Evolutionary conservation across 495 filamentous ascomycete genomes (phyloP).

Genomic region (Tuber calosporum): DNA sequence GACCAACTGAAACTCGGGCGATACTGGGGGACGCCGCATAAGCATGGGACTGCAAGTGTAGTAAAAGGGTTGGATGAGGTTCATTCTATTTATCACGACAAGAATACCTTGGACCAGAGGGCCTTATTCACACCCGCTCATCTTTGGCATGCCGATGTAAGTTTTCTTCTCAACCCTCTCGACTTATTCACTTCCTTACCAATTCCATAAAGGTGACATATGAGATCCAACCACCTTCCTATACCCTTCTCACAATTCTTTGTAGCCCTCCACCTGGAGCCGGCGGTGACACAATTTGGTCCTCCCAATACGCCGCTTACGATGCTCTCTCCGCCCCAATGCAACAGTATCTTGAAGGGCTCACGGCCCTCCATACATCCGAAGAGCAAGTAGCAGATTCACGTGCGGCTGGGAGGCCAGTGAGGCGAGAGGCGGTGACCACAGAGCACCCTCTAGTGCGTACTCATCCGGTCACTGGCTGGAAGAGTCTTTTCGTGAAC

Average conservation of each 20-base stretch:
- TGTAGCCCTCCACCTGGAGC: neutral
- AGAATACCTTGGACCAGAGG: constrained; percentile 53
- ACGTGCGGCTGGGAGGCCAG: constrained; percentile 53
- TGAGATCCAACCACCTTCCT: constrained; percentile 70
- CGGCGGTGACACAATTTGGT: constrained; percentile 59
- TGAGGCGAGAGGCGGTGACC: constrained; percentile 51
- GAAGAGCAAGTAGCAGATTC: constrained; percentile 64
- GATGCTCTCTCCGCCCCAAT: constrained; percentile 60
- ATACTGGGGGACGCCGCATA: constrained; percentile 63
- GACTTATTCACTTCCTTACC: constrained; percentile 6
- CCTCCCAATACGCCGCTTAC: constrained; percentile 66
- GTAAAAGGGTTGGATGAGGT: constrained; percentile 36
- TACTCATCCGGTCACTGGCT: constrained; percentile 65
- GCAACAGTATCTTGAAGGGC: constrained; percentile 62
- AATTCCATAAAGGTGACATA: constrained; percentile 54
- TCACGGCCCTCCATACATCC: constrained; percentile 65
- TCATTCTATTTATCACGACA: neutral
- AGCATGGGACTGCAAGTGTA: constrained; percentile 48
- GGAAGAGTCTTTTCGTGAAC: constrained; percentile 74
- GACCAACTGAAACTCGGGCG: constrained; percentile 58
- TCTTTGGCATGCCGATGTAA: neutral
- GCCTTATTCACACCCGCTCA: constrained; percentile 46
- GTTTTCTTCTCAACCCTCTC: neutral
- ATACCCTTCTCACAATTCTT: constrained; percentile 30
- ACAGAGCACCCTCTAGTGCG: constrained; percentile 63